Evolutionary conservation across 1,139 yeast genomes (phyloP), one percentile per base, ranked within the genome.

Genomic region (Trichomonascaceae sp.): DNA sequence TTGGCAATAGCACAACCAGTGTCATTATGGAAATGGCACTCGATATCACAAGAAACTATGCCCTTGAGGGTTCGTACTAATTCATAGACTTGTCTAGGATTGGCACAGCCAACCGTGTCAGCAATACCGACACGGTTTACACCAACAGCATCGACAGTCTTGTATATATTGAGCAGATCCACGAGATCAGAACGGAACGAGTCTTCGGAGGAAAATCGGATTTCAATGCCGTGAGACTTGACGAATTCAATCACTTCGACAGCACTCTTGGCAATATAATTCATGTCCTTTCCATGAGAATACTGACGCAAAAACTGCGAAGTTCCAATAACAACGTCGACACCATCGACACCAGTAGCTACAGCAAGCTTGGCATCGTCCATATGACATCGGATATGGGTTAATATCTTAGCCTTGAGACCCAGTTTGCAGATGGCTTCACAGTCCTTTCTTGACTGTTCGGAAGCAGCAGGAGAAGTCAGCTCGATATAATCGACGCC

Each of bases 71-170:
- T 93, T 71, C 95, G 84, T 61, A 93, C 95, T 67, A 93, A 82
- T 75, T 93, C 98, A 72, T 91, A 93, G 56, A 93, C 99, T 75
- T 93, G 98, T 78, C 99, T 85, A 67, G 99, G 99, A 78, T 91
- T 93, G 60, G 99, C 99, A 72, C 98, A 88, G 51, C 99, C 99
- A 58, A 93, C 98, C 50, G 99, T 93, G 74, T 93, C 99, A 60
- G 99, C 98, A 75, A 93, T 93, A 79, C 99, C 99, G 54, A 93
- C 97, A 76, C 99, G 85, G 79, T 93, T 90, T 56, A 93, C 98
- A 67, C 99, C 99, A 64, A 93, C 90, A 79, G 90, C 88, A 77
- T 88, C 96, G 60, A 93, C 99, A 36, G 98, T 90, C 74, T 93
- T 87, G 78, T 93, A 93, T 66, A 93, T 93, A 77, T 93, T 91